Conservation (phyloP, 495 filamentous ascomycete genomes). For the Cryomyces antarcticus region DNA sequence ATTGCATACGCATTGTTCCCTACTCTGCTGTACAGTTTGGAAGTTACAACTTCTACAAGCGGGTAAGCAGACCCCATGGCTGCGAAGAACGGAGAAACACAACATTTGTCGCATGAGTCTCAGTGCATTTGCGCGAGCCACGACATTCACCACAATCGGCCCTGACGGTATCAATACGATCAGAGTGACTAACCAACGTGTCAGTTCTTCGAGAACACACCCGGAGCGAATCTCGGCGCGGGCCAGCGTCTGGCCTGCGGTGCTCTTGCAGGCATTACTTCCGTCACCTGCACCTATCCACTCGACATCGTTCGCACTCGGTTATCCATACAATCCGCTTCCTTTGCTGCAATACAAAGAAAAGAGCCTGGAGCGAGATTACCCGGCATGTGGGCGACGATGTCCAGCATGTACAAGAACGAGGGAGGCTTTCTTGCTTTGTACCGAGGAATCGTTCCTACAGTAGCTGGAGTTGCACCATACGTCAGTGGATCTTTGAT, state of each 20-base stretch:
- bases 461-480: slow-evolving; percentile 85
- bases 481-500: slow-evolving; percentile 40
- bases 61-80: slow-evolving; percentile 31
- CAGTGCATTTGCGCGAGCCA: no score
- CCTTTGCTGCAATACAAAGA: slow-evolving; percentile 53
- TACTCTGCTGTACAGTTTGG: slow-evolving; percentile 97
- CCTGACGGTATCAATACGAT: background rate
- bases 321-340: slow-evolving; percentile 88
- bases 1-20: slow-evolving; percentile 93
- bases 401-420: slow-evolving; percentile 67
- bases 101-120: no score
- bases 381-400: slow-evolving; percentile 81
- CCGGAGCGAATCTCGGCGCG: slow-evolving; percentile 46
- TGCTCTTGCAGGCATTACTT: slow-evolving; percentile 81
- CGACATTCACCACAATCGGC: no score
- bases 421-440: slow-evolving; percentile 71
- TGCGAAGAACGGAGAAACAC: background rate
- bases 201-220: slow-evolving; percentile 55
- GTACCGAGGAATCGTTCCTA: slow-evolving; percentile 84
- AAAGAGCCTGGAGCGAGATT: slow-evolving; percentile 28
- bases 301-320: slow-evolving; percentile 93
- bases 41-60: slow-evolving; percentile 92
- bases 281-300: slow-evolving; percentile 61
- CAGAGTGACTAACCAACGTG: background rate
- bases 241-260: slow-evolving; percentile 60